These are phyloP conservation scores for Solanum pinnatisectum DNA, from an alignment of 257 asterid genomes.

Conservation along the genomic window DNA sequence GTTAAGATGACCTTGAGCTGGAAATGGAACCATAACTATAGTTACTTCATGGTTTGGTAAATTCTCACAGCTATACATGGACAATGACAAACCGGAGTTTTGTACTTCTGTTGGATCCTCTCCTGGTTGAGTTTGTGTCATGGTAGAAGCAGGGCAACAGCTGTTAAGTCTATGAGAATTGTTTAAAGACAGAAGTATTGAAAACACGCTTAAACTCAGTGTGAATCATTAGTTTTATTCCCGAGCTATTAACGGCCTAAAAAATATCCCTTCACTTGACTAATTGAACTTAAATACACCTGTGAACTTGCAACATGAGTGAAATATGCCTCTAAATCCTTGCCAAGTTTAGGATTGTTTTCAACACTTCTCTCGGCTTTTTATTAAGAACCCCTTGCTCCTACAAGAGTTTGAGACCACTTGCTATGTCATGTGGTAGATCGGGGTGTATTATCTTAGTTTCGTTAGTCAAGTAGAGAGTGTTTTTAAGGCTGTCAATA, in stretches of 20 bases:
- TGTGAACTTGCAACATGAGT: rapidly evolving
- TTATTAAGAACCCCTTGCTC: too few species aligned
- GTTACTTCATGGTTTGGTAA: background rate
- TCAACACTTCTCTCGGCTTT: too few species aligned
- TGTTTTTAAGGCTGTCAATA: rapidly evolving
- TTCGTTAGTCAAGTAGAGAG: rapidly evolving
- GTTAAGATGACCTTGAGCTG: background rate
- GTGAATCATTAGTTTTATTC: too few species aligned
- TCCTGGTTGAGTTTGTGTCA: background rate
- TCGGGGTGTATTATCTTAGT: too few species aligned
- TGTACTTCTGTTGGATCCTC: background rate
- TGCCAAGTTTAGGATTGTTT: too few species aligned
- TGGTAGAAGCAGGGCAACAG: background rate
- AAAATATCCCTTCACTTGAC: too few species aligned
- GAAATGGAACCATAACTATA: background rate
- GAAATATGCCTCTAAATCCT: too few species aligned
- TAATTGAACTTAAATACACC: too few species aligned
- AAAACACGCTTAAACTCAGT: too few species aligned
- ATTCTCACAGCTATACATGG: background rate
- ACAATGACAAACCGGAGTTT: background rate
- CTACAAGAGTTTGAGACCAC: too few species aligned
- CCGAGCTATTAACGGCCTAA: too few species aligned
- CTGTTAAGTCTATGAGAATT: background rate
- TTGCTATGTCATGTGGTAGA: too few species aligned
- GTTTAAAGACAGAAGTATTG: background rate